Percentiles rank a stretch among this genome's conserved stretches.
Evolutionary conservation across 257 asterid species (phyloP).

Genomic region (Primulina tabacum): DNA sequence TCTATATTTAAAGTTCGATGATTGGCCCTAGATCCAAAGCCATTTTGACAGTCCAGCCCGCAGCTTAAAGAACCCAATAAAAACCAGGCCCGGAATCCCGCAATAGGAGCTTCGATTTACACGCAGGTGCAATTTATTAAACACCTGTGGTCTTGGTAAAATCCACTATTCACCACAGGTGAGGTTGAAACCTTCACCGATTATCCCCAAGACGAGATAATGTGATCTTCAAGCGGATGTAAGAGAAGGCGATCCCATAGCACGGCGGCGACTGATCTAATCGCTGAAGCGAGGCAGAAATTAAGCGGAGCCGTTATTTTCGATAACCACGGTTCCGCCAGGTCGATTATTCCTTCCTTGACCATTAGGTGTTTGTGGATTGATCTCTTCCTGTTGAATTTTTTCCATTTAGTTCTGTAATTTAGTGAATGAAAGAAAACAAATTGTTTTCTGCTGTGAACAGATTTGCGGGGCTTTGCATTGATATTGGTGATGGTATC

Average conservation of each 20-base stretch:
- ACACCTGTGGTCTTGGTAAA: background rate
- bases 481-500: background rate
- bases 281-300: background rate
- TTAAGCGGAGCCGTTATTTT: background rate
- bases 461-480: background rate
- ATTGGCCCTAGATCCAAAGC: background rate
- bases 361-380: background rate
- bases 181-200: background rate
- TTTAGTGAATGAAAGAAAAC: background rate
- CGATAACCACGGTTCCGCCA: background rate
- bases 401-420: too few relatives aligned
- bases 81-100: background rate
- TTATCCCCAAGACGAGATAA: background rate
- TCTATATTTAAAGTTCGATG: too few relatives aligned
- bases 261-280: background rate
- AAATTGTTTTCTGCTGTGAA: background rate
- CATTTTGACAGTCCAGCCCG: background rate
- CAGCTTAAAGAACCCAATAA: background rate
- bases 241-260: background rate
- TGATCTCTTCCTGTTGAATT: too few relatives aligned
- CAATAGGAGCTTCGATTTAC: background rate
- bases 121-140: background rate
- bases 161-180: background rate
- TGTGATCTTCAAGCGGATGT: background rate
- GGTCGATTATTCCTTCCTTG: background rate